Conservation (phyloP, 2,329 filamentous ascomycete species). For the Colletotrichum sp. region DNA sequence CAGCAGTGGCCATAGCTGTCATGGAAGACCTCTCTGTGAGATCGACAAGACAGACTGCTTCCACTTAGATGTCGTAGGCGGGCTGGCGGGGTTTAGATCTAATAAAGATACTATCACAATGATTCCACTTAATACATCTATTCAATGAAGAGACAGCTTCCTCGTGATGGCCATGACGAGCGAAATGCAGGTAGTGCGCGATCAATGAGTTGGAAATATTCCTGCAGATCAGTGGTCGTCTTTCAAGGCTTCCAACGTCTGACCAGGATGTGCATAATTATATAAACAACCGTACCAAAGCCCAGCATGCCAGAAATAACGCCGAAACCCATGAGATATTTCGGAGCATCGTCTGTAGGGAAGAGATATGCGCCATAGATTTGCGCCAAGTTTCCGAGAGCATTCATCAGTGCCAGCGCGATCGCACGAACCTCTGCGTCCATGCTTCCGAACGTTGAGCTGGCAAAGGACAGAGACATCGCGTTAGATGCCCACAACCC, state of each 20-base stretch:
- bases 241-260: neutral
- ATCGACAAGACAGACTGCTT: neutral
- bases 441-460: constrained; percentile 54
- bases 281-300: neutral
- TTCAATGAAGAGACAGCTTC: neutral
- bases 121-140: neutral
- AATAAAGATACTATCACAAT: neutral
- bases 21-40: neutral
- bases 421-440: constrained; percentile 51
- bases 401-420: constrained; percentile 55
- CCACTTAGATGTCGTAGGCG: neutral
- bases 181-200: too few relatives aligned
- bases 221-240: neutral
- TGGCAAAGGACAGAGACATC: constrained; percentile 54
- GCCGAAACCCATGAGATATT: constrained; percentile 49
- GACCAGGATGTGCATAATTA: constrained; percentile 1
- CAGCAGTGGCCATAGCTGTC: neutral
- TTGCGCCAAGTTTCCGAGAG: constrained; percentile 58
- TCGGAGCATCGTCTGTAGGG: constrained; percentile 50
- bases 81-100: fast-evolving
- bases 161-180: neutral
- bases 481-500: constrained; percentile 60
- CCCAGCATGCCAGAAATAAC: constrained; percentile 15
- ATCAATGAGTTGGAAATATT: too few relatives aligned
- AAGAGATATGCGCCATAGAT: constrained; percentile 62